Conservation (phyloP, 2,329 filamentous ascomycete species). For the Stromatinia cepivora region DNA sequence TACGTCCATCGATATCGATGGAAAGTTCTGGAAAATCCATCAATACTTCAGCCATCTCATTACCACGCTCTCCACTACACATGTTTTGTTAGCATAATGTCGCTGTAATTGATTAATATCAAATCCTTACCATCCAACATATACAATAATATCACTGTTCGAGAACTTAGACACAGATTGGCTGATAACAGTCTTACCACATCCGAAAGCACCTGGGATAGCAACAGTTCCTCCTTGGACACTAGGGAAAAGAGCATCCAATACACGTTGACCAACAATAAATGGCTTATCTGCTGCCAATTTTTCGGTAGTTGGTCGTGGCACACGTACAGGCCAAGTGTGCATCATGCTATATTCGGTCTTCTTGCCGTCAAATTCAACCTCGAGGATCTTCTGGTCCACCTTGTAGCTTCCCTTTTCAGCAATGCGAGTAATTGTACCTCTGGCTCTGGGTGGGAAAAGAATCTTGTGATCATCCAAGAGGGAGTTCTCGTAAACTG, state of each 20-base stretch:
- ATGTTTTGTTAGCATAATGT: background rate
- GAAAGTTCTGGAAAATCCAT: constrained; percentile 99
- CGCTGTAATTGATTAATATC: background rate
- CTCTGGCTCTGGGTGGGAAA: constrained; percentile 83
- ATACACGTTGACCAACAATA: constrained; percentile 92
- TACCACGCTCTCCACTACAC: constrained; percentile 76
- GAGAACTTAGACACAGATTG: constrained; percentile 99
- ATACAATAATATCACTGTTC: constrained; percentile 98
- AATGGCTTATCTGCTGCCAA: constrained; percentile 86
- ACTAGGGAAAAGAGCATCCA: constrained; percentile 93
- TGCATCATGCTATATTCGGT: constrained; percentile 98
- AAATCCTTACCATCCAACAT: constrained; percentile 65
- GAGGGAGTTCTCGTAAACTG: constrained; percentile 93
- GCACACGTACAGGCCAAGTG: constrained; percentile 95
- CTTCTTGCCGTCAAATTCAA: constrained; percentile 97
- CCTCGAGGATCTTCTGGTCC: constrained; percentile 87
- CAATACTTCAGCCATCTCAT: constrained; percentile 99
- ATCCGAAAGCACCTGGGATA: constrained; percentile 97
- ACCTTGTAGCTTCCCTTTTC: constrained; percentile 92
- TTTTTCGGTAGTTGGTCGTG: constrained; percentile 89
- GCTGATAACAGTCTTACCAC: constrained; percentile 98
- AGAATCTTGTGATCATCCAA: constrained; percentile 92
- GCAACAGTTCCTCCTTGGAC: constrained; percentile 97
- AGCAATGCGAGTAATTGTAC: constrained; percentile 88
- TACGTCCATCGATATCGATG: constrained; percentile 89